Base-by-base conservation (phyloP, 352 stramenopile species). In the Thraustochytrium sp. region DNA sequence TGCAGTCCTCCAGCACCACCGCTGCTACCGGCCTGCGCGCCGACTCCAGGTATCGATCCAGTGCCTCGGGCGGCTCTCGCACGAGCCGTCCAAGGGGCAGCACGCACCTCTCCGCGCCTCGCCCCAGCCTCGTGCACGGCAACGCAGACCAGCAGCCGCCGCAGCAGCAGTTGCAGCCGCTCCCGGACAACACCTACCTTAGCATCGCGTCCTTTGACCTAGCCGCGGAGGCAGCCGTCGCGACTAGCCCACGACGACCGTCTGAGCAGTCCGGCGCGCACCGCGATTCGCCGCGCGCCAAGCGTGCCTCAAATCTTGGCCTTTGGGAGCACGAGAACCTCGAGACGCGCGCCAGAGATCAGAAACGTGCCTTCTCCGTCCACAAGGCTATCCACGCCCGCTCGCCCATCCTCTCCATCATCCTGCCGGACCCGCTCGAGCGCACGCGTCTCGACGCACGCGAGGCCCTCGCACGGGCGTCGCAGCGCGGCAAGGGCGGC, bases 351-450 rank as follows among this genome's bases (percentile, higher is more conserved):
- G 42, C 65, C 3, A 23, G 65, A 13, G 49, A 62, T 8, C 65
- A 77, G 46, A 77, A 77, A 62, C 29, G 64, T 21, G 49, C 65
- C 0, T 80, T 80, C 16, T 80, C 68, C 16, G 31, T 80, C 13
- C 68, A 80, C 68, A 80, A 80, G 49, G 68, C 68, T 13, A 61
- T 80, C 3, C 31, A 46, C 23, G 68, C 68, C 0, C 42, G 68
- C 9, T 80, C 68, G 18, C 68, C 68, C 1, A 61, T 80, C 2
- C 37, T 80, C 21, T 26, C 68, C 1, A 63, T 80, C 1, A 46
- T 80, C n/a, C 53, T 80, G 23, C 59, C 59, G 0, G 59, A 72
- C 46, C 59, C 59, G 9, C 40, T 72, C 2, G 59, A 72, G 40
- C 59, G 59, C 16, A 72, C 59, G 36, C 34, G 59, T 23, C 40